Percentiles rank a stretch among this genome's conserved stretches.
phyloP scores from a whole-genome alignment of 345 rosid genomes.

The Gynandropsis gynandra region DNA sequence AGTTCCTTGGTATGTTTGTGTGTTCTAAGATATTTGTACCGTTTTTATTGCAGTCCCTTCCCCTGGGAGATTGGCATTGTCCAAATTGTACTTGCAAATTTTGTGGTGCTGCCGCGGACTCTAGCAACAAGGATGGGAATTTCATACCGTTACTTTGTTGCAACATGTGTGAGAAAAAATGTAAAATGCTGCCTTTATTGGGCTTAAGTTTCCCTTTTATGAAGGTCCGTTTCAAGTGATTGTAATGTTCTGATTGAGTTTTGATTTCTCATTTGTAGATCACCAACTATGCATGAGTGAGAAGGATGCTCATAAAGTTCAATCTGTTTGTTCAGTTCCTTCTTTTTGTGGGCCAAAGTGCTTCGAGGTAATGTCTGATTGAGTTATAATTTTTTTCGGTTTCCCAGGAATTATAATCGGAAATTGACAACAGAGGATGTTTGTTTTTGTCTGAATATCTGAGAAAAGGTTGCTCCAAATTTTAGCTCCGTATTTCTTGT shows the following conservation, averaged over 20 bases:
- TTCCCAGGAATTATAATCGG: background rate
- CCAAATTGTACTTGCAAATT: slow-evolving; percentile 88
- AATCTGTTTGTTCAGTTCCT: slow-evolving; percentile 29
- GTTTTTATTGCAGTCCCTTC: slow-evolving; percentile 57
- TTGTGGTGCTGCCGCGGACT: slow-evolving; percentile 50
- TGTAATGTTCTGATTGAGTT: slow-evolving; percentile 16
- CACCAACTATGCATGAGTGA: slow-evolving; percentile 60
- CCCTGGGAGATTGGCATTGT: slow-evolving; percentile 90
- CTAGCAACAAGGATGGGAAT: slow-evolving; percentile 27
- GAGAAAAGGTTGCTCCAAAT: too few species aligned
- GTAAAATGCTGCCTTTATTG: slow-evolving; percentile 33
- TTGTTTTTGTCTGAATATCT: background rate
- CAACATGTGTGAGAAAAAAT: slow-evolving; percentile 76
- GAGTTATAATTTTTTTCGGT: background rate
- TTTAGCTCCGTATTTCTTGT: too few species aligned
- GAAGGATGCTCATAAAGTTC: slow-evolving; percentile 34
- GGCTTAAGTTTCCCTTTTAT: slow-evolving; percentile 1
- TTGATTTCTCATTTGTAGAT: slow-evolving; percentile 37
- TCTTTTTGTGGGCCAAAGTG: slow-evolving; percentile 74
- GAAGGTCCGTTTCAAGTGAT: background rate
- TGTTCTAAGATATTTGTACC: slow-evolving; percentile 18
- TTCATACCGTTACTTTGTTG: slow-evolving; percentile 34
- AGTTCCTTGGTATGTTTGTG: background rate
- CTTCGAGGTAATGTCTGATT: slow-evolving; percentile 50
- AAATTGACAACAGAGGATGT: slow-evolving; percentile 6